Evolutionary conservation across 129 eudicot species (phyloP).

Genomic region (Lonicera japonica): DNA sequence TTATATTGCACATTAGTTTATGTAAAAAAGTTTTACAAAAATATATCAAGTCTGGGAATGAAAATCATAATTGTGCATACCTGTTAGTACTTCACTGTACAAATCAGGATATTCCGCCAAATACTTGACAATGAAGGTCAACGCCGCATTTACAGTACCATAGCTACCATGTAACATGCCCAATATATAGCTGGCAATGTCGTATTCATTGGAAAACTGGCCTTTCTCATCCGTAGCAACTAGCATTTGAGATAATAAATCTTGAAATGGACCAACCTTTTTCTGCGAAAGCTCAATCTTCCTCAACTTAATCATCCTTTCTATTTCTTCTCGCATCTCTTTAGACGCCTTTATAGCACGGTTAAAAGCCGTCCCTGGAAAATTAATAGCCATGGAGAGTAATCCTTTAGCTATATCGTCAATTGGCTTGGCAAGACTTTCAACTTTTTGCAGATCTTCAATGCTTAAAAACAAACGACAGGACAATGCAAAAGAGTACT

Average conservation of each 20-base stretch:
- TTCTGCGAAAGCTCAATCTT: constrained; percentile 10
- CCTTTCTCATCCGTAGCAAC: constrained; percentile 8
- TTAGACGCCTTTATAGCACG: constrained; percentile 12
- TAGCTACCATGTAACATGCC: constrained; percentile 11
- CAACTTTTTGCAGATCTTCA: constrained; percentile 11
- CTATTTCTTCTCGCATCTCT: neutral
- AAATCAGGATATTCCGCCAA: constrained; percentile 16
- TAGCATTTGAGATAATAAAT: constrained; percentile 11
- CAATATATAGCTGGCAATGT: constrained; percentile 3
- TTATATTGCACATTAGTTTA: too few relatives aligned
- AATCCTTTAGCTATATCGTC: constrained; percentile 4
- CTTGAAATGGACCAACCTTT: constrained; percentile 1
- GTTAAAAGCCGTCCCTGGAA: constrained; percentile 15
- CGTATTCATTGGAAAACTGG: neutral
- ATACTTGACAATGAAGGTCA: constrained; percentile 8
- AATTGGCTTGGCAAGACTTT: neutral
- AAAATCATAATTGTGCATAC: too few relatives aligned
- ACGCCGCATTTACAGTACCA: constrained; percentile 4
- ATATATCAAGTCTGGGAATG: too few relatives aligned
- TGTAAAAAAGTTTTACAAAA: too few relatives aligned
- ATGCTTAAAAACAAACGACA: constrained; percentile 17
- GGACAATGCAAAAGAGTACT: constrained; percentile 6
- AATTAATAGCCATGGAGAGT: constrained; percentile 10
- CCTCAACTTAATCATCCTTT: constrained; percentile 10
- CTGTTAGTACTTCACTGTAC: constrained; percentile 9